Base-by-base conservation (phyloP, 2,329 filamentous ascomycete genomes). In the Blastomyces silverae region DNA sequence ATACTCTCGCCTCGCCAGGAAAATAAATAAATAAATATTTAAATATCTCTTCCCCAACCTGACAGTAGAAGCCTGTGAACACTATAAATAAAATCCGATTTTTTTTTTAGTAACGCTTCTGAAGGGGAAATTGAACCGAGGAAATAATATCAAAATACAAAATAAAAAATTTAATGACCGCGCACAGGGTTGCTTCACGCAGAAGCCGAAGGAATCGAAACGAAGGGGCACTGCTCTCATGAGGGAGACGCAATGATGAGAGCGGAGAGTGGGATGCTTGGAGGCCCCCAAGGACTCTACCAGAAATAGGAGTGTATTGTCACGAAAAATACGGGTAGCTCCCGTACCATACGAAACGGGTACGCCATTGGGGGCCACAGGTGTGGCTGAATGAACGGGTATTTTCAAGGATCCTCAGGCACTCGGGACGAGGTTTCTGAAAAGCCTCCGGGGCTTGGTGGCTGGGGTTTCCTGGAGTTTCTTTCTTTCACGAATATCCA, bases 301-400 rank as follows among this genome's bases (percentile, higher is more conserved):
- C 34, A 37, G 39, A 17, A 13, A 39, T 59, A 28, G 22, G 11
- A 25, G 22, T 10, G 57, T 59, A 59, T 59, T 42, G 57, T 59
- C 57, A 59, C 37, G 34, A 44, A 42, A 17, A 20, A 28, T 59
- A 59, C 39, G 13, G 20, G 11, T 59, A 59, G 57, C 37, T 8
- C 56, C 34, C 39, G 39, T 59, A 59, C 57, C 57, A 44, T 59
- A 59, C 57, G n/a, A 44, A 28, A 59, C 57, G 37, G 10, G 37
- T 25, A 22, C 3, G 7, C 11, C 5, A 25, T 44, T 15, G 17
- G 57, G n/a, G 37, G n/a, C 57, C n/a, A 44, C 7, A 31, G 7
- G 10, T 46, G 57, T 59, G 57, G 57, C 57, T 59, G 57, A 59
- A 46, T 39, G 8, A 1, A 37, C n/a, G 25, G 8, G 28, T 37